Evolutionary conservation across 1,284 basidiomycete genomes (phyloP).

Genomic region (Tylopilus sp.): DNA sequence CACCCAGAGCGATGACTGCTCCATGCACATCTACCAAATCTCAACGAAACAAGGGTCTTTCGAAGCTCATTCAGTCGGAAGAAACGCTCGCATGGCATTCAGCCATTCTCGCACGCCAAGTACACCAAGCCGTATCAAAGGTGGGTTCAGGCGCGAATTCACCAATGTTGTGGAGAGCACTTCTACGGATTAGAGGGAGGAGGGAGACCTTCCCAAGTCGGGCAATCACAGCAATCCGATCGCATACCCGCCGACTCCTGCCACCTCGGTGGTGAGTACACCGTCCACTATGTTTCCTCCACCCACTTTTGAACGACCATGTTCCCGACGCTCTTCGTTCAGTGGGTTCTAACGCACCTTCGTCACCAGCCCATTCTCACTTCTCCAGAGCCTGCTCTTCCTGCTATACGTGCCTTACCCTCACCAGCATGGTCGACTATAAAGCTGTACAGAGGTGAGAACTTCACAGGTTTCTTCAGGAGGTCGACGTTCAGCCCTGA

Average conservation of each 20-base stretch:
- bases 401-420: slow-evolving; percentile 72
- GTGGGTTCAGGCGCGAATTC: slow-evolving; percentile 62
- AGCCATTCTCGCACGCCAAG: slow-evolving; percentile 65
- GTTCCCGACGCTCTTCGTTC: slow-evolving; percentile 85
- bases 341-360: slow-evolving; percentile 76
- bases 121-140: slow-evolving; percentile 40
- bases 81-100: slow-evolving; percentile 72
- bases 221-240: slow-evolving; percentile 34
- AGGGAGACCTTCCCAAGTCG: slow-evolving; percentile 22
- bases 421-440: slow-evolving; percentile 50
- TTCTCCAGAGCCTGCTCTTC: slow-evolving; percentile 69
- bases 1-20: slow-evolving; percentile 89
- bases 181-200: slow-evolving; percentile 48
- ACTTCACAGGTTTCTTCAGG: slow-evolving; percentile 94
- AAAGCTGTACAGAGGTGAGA: slow-evolving; percentile 91
- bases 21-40: slow-evolving; percentile 86
- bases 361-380: slow-evolving; percentile 55
- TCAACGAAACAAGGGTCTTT: slow-evolving; percentile 73
- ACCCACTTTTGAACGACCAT: slow-evolving; percentile 58
- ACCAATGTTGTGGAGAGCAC: slow-evolving; percentile 72
- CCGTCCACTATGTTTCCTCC: slow-evolving; percentile 73
- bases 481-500: slow-evolving; percentile 93
- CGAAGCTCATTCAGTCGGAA: slow-evolving; percentile 82
- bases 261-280: slow-evolving; percentile 54
- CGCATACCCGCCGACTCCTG: slow-evolving; percentile 53